Percentiles rank a stretch among this genome's conserved stretches.
These are phyloP conservation scores for Cyclotella sp. DNA, from an alignment of 108 stramenopile species.

Conservation along the genomic window DNA sequence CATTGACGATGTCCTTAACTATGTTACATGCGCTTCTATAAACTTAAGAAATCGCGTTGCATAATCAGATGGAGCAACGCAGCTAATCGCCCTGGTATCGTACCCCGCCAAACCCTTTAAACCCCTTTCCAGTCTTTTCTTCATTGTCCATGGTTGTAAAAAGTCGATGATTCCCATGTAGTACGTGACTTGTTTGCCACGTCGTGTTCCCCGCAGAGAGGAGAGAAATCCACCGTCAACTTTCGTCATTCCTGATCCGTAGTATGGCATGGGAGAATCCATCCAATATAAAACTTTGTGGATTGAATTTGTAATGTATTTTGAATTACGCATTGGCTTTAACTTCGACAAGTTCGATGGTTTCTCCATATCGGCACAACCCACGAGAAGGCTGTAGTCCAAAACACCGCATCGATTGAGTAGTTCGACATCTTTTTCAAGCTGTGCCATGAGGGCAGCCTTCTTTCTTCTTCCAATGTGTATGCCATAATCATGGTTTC, in stretches of 20 bases:
- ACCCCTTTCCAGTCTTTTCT: slow-evolving; percentile 73
- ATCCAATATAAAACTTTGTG: slow-evolving; percentile 35
- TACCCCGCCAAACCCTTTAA: slow-evolving; percentile 78
- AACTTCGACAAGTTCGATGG: neutral
- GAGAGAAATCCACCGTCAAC: slow-evolving; percentile 79
- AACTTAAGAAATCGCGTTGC: slow-evolving; percentile 78
- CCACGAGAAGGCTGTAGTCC: slow-evolving; percentile 90
- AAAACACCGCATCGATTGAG: slow-evolving; percentile 76
- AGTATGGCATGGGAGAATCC: slow-evolving; percentile 70
- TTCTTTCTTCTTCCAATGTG: slow-evolving; percentile 68
- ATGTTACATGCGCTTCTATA: slow-evolving; percentile 73
- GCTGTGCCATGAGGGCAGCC: slow-evolving; percentile 72
- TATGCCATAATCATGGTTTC: slow-evolving; percentile 54
- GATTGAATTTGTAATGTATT: slow-evolving; percentile 8
- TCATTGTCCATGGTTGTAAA: slow-evolving; percentile 82
- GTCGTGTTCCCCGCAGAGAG: slow-evolving; percentile 63
- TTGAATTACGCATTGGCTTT: neutral
- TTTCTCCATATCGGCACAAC: slow-evolving; percentile 67
- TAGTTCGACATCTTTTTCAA: slow-evolving; percentile 82
- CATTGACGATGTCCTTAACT: slow-evolving; percentile 5
- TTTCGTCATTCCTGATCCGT: slow-evolving; percentile 72
- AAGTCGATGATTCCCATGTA: slow-evolving; percentile 93
- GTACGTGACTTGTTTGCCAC: slow-evolving; percentile 63
- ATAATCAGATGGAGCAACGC: slow-evolving; percentile 79
- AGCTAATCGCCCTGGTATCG: slow-evolving; percentile 75